Evolutionary conservation across 1,139 yeast species (phyloP), one percentile per base, ranked within the genome.

Genomic region (Saccharomyces hybrid): DNA sequence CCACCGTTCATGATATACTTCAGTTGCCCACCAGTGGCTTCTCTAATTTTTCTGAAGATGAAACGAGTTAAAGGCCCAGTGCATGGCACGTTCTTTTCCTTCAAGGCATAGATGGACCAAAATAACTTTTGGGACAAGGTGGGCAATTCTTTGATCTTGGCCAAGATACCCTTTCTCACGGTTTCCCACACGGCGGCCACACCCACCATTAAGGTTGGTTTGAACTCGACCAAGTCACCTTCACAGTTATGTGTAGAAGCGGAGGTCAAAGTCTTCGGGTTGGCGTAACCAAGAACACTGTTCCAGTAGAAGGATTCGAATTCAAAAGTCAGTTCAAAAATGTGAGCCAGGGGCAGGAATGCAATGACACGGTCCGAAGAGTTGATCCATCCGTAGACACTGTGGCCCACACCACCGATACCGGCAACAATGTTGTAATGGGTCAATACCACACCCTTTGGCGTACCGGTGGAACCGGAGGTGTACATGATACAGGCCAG

Each of bases 131-230:
- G 97, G 46, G 82, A 78, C 41, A 86, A 62, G n/a, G 82, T 65
- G 13, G 97, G 88, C 66, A 79, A 79, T 63, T 82, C 81, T 61
- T 78, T 76, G 58, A 95, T 79, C 74, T 91, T 91, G 54, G 82
- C 80, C 60, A 88, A 64, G 57, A 93, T 87, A 56, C 99, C 99
- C 76, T 93, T 93, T 73, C 95, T 86, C 57, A 93, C 89, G 30
- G 86, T 80, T 76, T 93, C 99, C 97, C 97, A 95, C 54, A 93
- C 98, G 2, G 99, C 97, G 14, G 99, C 98, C 55, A 95, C 99
- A 70, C 97, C 99, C 61, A 90, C 97, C 97, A 93, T 88, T 62
- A 93, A 74, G 9, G 97, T 86, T 58, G 99, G 99, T 70, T 82
- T 80, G 73, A 89, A 88, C 68, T 87, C 90, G 56, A 80, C 80